Evolutionary conservation across 208 protist species (phyloP), one percentile per base, ranked within the genome.

Genomic region (Crithidia acanthocephali): DNA sequence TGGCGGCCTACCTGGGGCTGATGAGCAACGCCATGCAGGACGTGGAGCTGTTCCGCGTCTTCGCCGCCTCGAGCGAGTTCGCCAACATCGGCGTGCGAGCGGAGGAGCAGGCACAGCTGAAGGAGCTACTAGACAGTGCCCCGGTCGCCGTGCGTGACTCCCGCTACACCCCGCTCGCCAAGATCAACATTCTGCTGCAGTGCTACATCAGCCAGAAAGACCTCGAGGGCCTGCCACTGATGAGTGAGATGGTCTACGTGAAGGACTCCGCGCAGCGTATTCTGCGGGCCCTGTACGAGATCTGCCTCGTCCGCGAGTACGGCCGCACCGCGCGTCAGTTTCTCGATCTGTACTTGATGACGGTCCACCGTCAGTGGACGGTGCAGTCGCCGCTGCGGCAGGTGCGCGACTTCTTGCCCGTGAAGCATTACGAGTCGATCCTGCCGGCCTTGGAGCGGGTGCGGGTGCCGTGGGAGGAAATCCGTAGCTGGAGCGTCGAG

Each of bases 171-270:
- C 87, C 96, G 7, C 68, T 92, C 27, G 97, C 98, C 11, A 99
- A 99, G 85, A 96, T 99, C 53, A 99, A 99, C 80, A 86, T 99
- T 15, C 85, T 99, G 7, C 85, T 99, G 16, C 99, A 99, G 82
- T 94, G 97, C 44, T 99, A 99, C 86, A 99, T 99, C 70, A 99
- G 98, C 42, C 85, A 92, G 64, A 92, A 99, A 55, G 83, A 76
- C 27, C 79, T 99, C 2, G 95, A 99, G n/a, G 98, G 99, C 8
- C 98, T 99, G 81, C 97, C 98, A 9, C 87, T 99, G 44, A 88
- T 99, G 70, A 93, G 98, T 20, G 99, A 99, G 88, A 98, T 99
- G 85, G 96, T 99, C n/a, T 99, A 99, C 85, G 92, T 99, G 56
- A 99, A 98, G 44, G 99, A 99, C 79, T 98, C 83, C 15, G 97